Conservation (phyloP, 2,329 filamentous ascomycete genomes). For the Orbilia oligospora region DNA sequence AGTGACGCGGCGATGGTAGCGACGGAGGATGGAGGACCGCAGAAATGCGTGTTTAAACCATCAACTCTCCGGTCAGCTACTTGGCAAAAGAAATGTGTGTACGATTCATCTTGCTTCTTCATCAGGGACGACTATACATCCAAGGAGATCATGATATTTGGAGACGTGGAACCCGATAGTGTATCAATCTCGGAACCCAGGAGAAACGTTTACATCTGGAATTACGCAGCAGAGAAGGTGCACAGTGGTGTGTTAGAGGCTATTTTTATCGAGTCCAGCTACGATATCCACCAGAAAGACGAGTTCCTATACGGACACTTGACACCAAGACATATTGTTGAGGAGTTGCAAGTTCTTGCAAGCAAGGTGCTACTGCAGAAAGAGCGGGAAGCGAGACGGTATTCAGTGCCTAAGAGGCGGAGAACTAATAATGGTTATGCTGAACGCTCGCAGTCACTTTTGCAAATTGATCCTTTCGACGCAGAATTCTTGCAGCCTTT, state of each 20-base stretch:
- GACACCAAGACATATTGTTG: slow-evolving; percentile 83
- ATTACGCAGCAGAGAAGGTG: slow-evolving; percentile 88
- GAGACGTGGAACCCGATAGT: slow-evolving; percentile 84
- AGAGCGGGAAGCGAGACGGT: slow-evolving; percentile 64
- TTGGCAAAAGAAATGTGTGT: slow-evolving; percentile 75
- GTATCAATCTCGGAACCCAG: slow-evolving; percentile 86
- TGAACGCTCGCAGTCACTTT: slow-evolving; percentile 33
- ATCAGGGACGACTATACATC: slow-evolving; percentile 80
- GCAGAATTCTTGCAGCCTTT: slow-evolving; percentile 16
- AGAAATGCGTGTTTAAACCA: slow-evolving; percentile 42
- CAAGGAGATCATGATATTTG: slow-evolving; percentile 90
- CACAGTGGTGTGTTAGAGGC: slow-evolving; percentile 79
- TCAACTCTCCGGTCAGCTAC: slow-evolving; percentile 58
- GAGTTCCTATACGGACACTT: slow-evolving; percentile 89
- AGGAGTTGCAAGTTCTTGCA: slow-evolving; percentile 82
- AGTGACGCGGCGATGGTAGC: slow-evolving; percentile 67
- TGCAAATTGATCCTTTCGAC: slow-evolving; percentile 54
- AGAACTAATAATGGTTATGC: slow-evolving; percentile 18
- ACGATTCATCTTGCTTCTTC: slow-evolving; percentile 94
- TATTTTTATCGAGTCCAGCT: slow-evolving; percentile 97
- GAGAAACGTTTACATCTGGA: slow-evolving; percentile 86
- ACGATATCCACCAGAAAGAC: slow-evolving; percentile 83
- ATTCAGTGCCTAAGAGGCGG: slow-evolving; percentile 50
- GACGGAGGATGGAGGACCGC: slow-evolving; percentile 21
- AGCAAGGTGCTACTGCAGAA: slow-evolving; percentile 76